Conservation (phyloP, 2,329 filamentous ascomycete genomes). For the Alternaria sp. region DNA sequence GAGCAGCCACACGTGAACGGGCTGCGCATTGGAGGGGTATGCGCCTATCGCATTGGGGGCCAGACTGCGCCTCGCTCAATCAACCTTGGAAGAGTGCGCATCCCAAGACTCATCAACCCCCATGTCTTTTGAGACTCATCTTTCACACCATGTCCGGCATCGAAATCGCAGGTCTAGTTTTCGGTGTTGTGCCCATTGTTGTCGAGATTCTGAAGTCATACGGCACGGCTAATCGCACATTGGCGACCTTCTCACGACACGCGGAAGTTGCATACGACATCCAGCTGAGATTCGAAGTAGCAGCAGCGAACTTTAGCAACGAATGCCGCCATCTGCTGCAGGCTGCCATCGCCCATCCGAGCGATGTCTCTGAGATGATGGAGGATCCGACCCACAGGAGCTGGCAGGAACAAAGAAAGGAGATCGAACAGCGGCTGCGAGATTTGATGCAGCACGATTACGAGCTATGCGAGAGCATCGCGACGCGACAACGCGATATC, state of each 20-base stretch:
- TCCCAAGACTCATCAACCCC: not conserved
- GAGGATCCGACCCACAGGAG: not conserved
- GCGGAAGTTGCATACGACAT: not conserved
- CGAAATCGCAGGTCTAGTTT: not conserved
- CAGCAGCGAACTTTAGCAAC: not conserved
- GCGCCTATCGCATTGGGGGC: not conserved
- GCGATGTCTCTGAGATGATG: constrained; percentile 14
- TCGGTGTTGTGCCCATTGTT: not conserved
- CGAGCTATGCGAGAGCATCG: constrained; percentile 10
- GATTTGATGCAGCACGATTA: constrained; percentile 13
- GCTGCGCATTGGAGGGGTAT: not conserved
- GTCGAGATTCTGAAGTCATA: not conserved
- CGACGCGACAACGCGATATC: constrained; percentile 10
- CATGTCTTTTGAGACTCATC: not conserved
- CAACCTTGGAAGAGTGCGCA: not conserved
- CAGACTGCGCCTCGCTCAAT: not conserved
- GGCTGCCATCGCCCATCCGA: constrained; percentile 3
- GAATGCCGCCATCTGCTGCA: constrained; percentile 11
- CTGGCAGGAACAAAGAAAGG: constrained; percentile 8
- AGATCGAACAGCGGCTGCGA: constrained; percentile 9
- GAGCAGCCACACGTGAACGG: not conserved
- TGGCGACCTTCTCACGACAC: not conserved
- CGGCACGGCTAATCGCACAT: not conserved
- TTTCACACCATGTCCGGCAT: not conserved
- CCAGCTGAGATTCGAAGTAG: not conserved